These are phyloP conservation scores for Colletotrichum sojae DNA, from an alignment of 2,329 filamentous ascomycete genomes.

Conservation along the genomic window DNA sequence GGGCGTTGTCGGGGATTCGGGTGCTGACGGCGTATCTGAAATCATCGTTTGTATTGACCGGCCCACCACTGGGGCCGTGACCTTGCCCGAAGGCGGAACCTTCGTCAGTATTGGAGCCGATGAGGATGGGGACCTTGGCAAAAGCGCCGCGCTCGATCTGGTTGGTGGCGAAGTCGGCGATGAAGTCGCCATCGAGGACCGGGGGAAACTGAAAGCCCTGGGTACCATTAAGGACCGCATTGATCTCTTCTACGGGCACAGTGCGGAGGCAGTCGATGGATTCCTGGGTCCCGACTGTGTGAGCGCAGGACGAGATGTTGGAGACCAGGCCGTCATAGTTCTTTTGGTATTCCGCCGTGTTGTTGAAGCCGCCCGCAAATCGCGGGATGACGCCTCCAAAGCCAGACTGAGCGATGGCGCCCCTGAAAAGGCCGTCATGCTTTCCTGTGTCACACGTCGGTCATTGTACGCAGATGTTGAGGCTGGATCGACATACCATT, in stretches of 20 bases:
- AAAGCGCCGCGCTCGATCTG: slow-evolving; percentile 52
- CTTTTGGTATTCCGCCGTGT: slow-evolving; percentile 46
- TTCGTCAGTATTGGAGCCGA: slow-evolving; percentile 54
- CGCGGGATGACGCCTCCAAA: slow-evolving; percentile 51
- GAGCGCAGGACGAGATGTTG: slow-evolving; percentile 46
- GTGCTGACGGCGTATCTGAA: slow-evolving; percentile 42
- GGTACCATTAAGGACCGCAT: slow-evolving; percentile 41
- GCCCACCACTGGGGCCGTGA: slow-evolving; percentile 38
- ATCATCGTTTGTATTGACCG: slow-evolving; percentile 48
- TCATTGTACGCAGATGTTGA: neutral
- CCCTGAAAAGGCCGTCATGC: slow-evolving; percentile 64
- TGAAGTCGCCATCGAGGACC: slow-evolving; percentile 54
- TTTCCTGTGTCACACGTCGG: slow-evolving; percentile 4
- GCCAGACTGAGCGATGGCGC: slow-evolving; percentile 64
- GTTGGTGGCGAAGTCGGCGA: slow-evolving; percentile 48
- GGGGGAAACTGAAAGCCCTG: slow-evolving; percentile 42
- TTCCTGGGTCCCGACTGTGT: slow-evolving; percentile 43
- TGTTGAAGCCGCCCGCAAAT: slow-evolving; percentile 47
- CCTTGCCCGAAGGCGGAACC: slow-evolving; percentile 45
- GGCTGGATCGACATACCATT: slow-evolving; percentile 52
- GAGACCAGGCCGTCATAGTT: slow-evolving; percentile 47
- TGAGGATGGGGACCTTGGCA: slow-evolving; percentile 51
- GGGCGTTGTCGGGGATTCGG: slow-evolving; percentile 33
- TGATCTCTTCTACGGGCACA: slow-evolving; percentile 48
- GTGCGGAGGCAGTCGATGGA: slow-evolving; percentile 48